Evolutionary conservation across 2,329 filamentous ascomycete genomes (phyloP), one percentile per base, ranked within the genome.

Genomic region (Sclerotinia borealis): DNA sequence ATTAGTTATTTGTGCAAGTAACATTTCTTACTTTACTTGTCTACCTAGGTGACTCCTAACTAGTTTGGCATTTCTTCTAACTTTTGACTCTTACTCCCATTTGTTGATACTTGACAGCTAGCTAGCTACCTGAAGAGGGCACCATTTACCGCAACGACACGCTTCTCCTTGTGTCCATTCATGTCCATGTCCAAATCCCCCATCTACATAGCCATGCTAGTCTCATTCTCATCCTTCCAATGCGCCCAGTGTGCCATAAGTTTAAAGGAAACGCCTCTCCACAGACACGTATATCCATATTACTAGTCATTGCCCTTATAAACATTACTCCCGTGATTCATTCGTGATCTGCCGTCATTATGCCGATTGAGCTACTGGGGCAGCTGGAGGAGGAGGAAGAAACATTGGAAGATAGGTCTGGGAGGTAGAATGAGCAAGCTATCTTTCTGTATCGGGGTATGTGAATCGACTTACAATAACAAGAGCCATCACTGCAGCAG

Each of bases 351-450:
- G 25, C 45, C 34, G 25, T 22, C 27, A 39, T 41, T 49, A 68
- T 41, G 66, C 56, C 64, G 73, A 77, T 62, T 77, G 80, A 48
- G 76, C 77, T 36, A 81, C 79, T 65, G 80, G 73, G 36, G 82
- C 77, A 34, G 80, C 77, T 36, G 77, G 74, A 51, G 79, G 74
- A 15, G 85, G 83, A 56, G 86, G 86, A 63, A 89, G 73, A 75
- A 89, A 87, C 59, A 89, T 77, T 19, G 85, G 85, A 75, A 89
- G 81, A 71, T 89, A 89, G 49, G 83, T 81, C 84, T 78, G 68
- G 13, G 25, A 17, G 39, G 31, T 9, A 39, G 8, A 9, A 47
- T 59, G 17, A 63, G 37, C 41, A 13, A 29, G 25, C n/a, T 45
- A 17, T 52, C 36, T 19, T 13, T 50, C 29, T 19, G 29, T 34